Conservation (phyloP, 2,329 filamentous ascomycete genomes). For the Fusarium sublunatum region DNA sequence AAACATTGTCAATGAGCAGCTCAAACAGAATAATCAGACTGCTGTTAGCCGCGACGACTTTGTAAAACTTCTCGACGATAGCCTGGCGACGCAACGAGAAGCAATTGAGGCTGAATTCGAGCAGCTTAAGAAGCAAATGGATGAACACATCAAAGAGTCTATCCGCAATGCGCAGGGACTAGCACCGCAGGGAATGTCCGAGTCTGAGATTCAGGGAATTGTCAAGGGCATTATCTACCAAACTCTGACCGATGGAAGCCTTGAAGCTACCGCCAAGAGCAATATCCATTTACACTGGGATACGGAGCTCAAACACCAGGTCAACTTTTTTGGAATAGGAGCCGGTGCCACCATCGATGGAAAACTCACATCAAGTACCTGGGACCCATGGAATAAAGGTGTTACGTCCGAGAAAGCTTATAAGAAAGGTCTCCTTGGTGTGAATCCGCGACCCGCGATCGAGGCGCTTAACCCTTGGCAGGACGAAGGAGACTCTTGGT, state of each 20-base stretch:
- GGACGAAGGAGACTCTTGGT: constrained; percentile 90
- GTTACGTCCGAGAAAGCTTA: constrained; percentile 18
- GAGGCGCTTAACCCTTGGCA: constrained; percentile 75
- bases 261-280: constrained; percentile 60
- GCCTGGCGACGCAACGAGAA: constrained; percentile 53
- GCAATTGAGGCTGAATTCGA: constrained; percentile 57
- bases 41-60: constrained; percentile 63
- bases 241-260: constrained; percentile 57
- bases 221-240: constrained; percentile 57
- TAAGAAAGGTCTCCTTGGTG: constrained; percentile 35
- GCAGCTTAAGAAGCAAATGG: constrained; percentile 52
- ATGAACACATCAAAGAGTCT: constrained; percentile 49
- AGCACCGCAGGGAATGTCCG: constrained; percentile 50
- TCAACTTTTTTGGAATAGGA: constrained; percentile 79
- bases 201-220: constrained; percentile 55
- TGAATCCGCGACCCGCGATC: constrained; percentile 52
- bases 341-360: constrained; percentile 74
- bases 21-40: constrained; percentile 47
- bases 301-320: constrained; percentile 59
- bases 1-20: constrained; percentile 53
- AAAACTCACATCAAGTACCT: constrained; percentile 69
- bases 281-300: constrained; percentile 60
- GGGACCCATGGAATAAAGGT: constrained; percentile 48
- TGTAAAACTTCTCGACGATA: constrained; percentile 55
- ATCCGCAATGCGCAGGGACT: constrained; percentile 45